A percentile compares a stretch with the other conserved stretches of the same genome.
Conservation (phyloP, 768 basidiomycete species). For the Boletus subparvulus region DNA sequence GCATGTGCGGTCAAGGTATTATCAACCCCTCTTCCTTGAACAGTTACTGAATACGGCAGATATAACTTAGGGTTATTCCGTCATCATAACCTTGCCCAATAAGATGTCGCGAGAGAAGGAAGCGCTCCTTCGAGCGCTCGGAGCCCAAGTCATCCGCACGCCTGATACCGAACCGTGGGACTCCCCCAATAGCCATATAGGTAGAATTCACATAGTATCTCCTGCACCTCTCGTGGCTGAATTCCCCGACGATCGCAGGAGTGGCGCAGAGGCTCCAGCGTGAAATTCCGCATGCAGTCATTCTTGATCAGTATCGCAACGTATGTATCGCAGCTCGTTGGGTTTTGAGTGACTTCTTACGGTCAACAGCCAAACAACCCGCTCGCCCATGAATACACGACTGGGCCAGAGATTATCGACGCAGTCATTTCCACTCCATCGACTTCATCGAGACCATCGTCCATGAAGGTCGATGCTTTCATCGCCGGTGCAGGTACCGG, state of each 20-base stretch:
- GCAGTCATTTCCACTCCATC: slow-evolving; percentile 68
- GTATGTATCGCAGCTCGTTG: slow-evolving; percentile 38
- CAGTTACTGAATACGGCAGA: slow-evolving; percentile 72
- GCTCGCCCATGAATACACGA: slow-evolving; percentile 85
- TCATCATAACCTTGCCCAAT: slow-evolving; percentile 83
- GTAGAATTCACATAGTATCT: slow-evolving; percentile 48
- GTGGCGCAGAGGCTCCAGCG: slow-evolving; percentile 76
- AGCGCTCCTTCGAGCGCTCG: slow-evolving; percentile 84
- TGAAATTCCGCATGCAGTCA: slow-evolving; percentile 81
- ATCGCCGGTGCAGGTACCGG: slow-evolving; percentile 92
- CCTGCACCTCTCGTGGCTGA: slow-evolving; percentile 67
- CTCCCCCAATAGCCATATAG: slow-evolving; percentile 88
- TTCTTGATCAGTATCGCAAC: slow-evolving; percentile 89
- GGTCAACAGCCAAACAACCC: slow-evolving; percentile 70
- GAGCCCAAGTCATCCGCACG: slow-evolving; percentile 93
- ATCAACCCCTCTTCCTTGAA: slow-evolving; percentile 16
- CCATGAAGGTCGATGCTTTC: slow-evolving; percentile 75
- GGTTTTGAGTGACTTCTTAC: neutral
- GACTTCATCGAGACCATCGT: slow-evolving; percentile 55
- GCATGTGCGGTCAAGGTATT: slow-evolving; percentile 90
- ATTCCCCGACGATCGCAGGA: slow-evolving; percentile 85
- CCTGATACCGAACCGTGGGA: slow-evolving; percentile 89
- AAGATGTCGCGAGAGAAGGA: slow-evolving; percentile 99
- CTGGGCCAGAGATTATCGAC: slow-evolving; percentile 89
- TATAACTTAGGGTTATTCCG: slow-evolving; percentile 88